Evolutionary conservation across 371 early-diverging fungal species (phyloP).

Genomic region (Mortierella sp.): DNA sequence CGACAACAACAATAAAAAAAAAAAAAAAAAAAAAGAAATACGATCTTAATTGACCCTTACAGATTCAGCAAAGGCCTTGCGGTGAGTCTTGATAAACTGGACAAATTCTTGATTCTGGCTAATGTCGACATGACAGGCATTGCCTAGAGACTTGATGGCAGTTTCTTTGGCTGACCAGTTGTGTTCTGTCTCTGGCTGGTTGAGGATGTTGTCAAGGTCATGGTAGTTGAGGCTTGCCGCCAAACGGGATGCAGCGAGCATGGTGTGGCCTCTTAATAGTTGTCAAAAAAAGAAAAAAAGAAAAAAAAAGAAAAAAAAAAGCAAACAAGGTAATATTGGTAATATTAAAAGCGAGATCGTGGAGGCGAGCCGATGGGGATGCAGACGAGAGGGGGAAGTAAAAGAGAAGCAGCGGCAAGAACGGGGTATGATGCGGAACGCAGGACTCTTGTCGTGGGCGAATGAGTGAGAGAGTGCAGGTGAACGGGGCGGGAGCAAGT

Average conservation of each 20-base stretch:
- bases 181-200: constrained; percentile 51
- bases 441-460: not conserved
- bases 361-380: too few species aligned
- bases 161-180: constrained; percentile 51
- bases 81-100: constrained; percentile 44
- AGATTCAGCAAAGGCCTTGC: constrained; percentile 35
- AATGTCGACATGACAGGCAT: constrained; percentile 39
- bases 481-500: not conserved
- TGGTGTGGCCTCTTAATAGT: not conserved
- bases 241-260: constrained; percentile 23
- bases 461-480: not conserved
- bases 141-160: constrained; percentile 31
- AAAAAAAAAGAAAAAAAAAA: not conserved
- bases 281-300: not conserved
- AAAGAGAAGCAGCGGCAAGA: not conserved
- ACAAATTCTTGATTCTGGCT: constrained; percentile 39
- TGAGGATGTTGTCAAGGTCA: constrained; percentile 46
- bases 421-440: not conserved
- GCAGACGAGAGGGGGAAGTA: not conserved
- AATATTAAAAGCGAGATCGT: not conserved
- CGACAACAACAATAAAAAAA: not conserved
- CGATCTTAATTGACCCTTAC: constrained; percentile 23
- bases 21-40: not conserved
- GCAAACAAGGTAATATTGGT: not conserved
- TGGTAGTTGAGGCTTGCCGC: constrained; percentile 43